A percentile compares a stretch with the other conserved stretches of the same genome.
Conservation (phyloP, 345 rosid genomes). For the Litchi chinensis region DNA sequence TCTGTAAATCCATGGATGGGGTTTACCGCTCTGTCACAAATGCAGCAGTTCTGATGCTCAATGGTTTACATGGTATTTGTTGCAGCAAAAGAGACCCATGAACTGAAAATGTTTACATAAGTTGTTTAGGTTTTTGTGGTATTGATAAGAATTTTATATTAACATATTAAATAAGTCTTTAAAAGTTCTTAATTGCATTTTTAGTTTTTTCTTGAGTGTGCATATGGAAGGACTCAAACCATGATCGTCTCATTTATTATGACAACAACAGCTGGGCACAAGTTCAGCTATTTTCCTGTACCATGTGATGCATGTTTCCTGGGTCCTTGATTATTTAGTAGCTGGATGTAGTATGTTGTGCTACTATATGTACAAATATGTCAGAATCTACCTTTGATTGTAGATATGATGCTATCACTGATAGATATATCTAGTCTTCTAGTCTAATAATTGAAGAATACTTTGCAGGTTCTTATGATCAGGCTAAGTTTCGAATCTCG, state of each 20-base stretch:
- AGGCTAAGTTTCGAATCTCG: conserved; percentile 61
- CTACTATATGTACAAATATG: background rate
- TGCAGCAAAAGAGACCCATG: background rate
- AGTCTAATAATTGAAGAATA: conserved; percentile 9
- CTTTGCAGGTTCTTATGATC: conserved; percentile 75
- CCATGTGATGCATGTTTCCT: background rate
- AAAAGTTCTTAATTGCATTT: no score
- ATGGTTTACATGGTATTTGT: background rate
- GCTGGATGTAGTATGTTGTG: background rate
- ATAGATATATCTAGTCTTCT: background rate
- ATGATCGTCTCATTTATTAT: background rate
- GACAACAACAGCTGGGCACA: background rate
- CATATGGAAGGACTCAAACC: background rate
- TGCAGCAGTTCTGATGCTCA: background rate
- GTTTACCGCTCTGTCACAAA: background rate
- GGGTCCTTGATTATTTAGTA: background rate
- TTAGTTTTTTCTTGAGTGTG: background rate
- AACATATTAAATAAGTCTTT: background rate
- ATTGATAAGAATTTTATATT: background rate
- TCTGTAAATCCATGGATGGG: background rate
- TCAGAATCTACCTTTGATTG: background rate
- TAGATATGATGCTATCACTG: background rate
- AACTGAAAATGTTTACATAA: background rate
- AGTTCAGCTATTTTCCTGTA: background rate
- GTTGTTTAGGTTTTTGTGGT: background rate